Conservation (phyloP, 148 eudicot species). For the Talinum fruticosum region DNA sequence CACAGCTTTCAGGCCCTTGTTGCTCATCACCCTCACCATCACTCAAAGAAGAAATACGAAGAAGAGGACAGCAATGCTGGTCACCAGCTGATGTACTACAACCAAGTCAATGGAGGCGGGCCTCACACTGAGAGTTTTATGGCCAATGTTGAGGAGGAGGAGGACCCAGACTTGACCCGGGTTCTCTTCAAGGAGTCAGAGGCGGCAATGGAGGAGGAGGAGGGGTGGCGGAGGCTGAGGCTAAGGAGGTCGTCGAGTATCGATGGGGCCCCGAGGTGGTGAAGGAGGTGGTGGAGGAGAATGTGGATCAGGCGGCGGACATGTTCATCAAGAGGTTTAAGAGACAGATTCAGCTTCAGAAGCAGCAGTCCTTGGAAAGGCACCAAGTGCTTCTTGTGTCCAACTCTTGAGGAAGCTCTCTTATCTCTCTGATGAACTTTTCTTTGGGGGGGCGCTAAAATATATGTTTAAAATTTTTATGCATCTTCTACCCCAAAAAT, state of each 20-base stretch:
- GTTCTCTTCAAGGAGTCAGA: conserved; percentile 24
- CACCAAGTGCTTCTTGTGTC: conserved; percentile 4
- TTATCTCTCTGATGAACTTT: too few relatives aligned
- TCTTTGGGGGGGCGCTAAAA: too few relatives aligned
- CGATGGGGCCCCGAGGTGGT: not conserved
- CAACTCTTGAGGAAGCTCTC: not conserved
- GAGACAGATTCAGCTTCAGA: conserved; percentile 32
- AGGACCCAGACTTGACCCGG: conserved; percentile 15
- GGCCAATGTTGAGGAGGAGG: not conserved
- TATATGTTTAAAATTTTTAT: too few relatives aligned
- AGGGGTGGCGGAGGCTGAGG: conserved; percentile 11
- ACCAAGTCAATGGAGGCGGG: not conserved
- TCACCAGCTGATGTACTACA: conserved; percentile 17
- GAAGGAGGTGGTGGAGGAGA: conserved; percentile 18
- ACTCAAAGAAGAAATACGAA: conserved; percentile 15
- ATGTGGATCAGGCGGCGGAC: conserved; percentile 42
- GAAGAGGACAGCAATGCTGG: not conserved
- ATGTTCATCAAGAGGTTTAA: conserved; percentile 41
- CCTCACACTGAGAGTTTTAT: not conserved
- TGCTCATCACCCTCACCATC: conserved; percentile 13
- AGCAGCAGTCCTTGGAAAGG: conserved; percentile 27
- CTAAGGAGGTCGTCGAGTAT: not conserved
- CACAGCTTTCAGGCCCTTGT: conserved; percentile 31
- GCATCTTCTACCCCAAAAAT: too few relatives aligned
- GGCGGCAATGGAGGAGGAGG: conserved; percentile 20